These are phyloP conservation scores for Flaveria brownii DNA, from an alignment of 129 eudicot species.

Conservation along the genomic window DNA sequence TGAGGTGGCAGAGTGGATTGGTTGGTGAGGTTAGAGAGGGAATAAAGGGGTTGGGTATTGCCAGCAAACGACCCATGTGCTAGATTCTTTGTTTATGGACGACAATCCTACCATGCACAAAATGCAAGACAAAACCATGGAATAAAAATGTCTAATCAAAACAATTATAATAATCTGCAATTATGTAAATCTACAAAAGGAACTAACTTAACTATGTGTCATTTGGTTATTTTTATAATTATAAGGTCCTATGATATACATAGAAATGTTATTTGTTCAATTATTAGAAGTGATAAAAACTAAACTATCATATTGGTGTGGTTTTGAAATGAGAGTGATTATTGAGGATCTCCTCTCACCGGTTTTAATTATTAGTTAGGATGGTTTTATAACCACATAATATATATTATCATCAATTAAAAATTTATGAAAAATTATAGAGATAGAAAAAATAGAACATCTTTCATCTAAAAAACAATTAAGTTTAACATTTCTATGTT, in stretches of 20 bases:
- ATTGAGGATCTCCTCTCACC: too few species aligned
- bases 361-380: too few species aligned
- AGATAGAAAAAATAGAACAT: too few species aligned
- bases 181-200: background rate
- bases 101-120: conserved; percentile 29
- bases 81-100: conserved; percentile 45
- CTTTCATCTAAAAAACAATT: too few species aligned
- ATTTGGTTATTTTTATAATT: background rate
- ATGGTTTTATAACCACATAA: too few species aligned
- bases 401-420: too few species aligned
- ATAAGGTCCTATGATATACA: background rate
- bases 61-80: conserved; percentile 55
- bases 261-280: background rate
- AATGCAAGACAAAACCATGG: conserved; percentile 18
- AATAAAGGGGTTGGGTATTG: conserved; percentile 33
- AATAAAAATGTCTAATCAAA: conserved; percentile 16
- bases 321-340: too few species aligned
- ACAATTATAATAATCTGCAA: conserved; percentile 5
- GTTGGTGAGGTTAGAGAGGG: conserved; percentile 30
- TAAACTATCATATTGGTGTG: too few species aligned
- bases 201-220: background rate
- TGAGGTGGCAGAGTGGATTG: conserved; percentile 24
- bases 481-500: too few species aligned
- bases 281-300: too few species aligned
- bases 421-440: too few species aligned